Base-by-base conservation (phyloP, 768 basidiomycete genomes). In the Amanita molliuscula region DNA sequence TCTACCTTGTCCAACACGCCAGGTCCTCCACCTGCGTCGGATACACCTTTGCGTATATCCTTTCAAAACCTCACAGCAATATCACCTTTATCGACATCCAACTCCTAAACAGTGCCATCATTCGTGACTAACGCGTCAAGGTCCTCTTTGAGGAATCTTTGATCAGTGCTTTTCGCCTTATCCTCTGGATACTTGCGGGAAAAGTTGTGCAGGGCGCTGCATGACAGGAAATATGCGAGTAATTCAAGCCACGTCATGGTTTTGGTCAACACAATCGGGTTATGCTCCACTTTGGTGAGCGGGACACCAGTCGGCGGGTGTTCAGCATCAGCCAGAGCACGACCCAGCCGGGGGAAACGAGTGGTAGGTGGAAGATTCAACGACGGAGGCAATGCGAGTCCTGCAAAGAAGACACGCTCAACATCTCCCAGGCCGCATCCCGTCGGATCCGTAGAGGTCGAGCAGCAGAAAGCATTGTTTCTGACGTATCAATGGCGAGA, bases 401-500 rank as follows among this genome's bases (percentile, higher is more conserved):
- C 83, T 11, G 78, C 73, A 60, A 81, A 85, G 58, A 73, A 84
- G 1, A 77, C 67, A 11, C 81, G 68, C 36, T 77, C 67, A 44
- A 79, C 68, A 25, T 72, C 64, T 25, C 59, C 60, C 46, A 78
- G 70, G 1, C 60, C 60, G 33, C 59, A 62, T 4, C 66, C 66
- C 21, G 46, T 34, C n/a, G 36, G 15, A 44, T 33, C 54, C 49
- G 44, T 8, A 61, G 56, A 16, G 64, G 61, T 18, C 63, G 63
- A 1, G 84, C 82, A 28, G 71, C 68, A 13, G 67, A 63, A 23
- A 92, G 69, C 91, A 93, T 93, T 46, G 72, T 71, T 35, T 65
- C 62, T 37, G 84, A 82, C 0, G 89, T 86, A 48, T 93, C 90
- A n/a, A 88, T 67, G 1, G 82, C 90, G 18, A 79, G 68, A 40